Percentiles rank a stretch among this genome's conserved stretches.
Conservation (phyloP, 2,329 filamentous ascomycete species). For the Beauveria brongniartii region DNA sequence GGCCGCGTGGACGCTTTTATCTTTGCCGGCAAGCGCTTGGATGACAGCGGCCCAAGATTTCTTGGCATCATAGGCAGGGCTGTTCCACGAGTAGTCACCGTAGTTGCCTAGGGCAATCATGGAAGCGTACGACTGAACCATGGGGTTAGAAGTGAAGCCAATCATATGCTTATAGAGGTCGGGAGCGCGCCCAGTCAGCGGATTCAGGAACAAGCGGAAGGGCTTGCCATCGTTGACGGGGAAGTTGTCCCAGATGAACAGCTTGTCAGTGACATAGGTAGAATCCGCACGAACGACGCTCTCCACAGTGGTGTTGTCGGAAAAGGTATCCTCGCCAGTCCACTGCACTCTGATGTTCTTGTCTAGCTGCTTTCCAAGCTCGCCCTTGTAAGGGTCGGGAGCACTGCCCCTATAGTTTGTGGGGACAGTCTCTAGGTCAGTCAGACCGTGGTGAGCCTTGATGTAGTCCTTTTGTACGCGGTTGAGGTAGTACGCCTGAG, state of each 20-base stretch:
- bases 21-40: constrained; percentile 11
- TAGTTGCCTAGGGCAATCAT: constrained; percentile 14
- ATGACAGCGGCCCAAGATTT: constrained; percentile 8
- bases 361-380: constrained; percentile 12
- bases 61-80: constrained; percentile 4
- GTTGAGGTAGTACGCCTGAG: constrained; percentile 13
- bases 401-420: constrained; percentile 13
- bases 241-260: constrained; percentile 15
- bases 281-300: constrained; percentile 9
- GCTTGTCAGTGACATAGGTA: constrained; percentile 14
- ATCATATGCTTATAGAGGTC: constrained; percentile 13
- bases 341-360: constrained; percentile 13
- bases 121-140: constrained; percentile 14
- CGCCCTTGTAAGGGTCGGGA: constrained; percentile 11
- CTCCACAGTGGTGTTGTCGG: constrained; percentile 11
- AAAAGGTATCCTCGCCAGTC: constrained; percentile 14
- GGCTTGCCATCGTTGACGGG: constrained; percentile 14
- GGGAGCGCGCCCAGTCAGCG: constrained; percentile 7
- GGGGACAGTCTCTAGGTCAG: constrained; percentile 13
- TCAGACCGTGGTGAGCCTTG: constrained; percentile 9
- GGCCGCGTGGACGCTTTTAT: background rate
- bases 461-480: constrained; percentile 14
- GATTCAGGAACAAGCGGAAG: constrained; percentile 13
- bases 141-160: constrained; percentile 15
- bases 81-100: constrained; percentile 14